phyloP scores from a whole-genome alignment of 1,139 yeast genomes.

The Meyerozyma guilliermondii region DNA sequence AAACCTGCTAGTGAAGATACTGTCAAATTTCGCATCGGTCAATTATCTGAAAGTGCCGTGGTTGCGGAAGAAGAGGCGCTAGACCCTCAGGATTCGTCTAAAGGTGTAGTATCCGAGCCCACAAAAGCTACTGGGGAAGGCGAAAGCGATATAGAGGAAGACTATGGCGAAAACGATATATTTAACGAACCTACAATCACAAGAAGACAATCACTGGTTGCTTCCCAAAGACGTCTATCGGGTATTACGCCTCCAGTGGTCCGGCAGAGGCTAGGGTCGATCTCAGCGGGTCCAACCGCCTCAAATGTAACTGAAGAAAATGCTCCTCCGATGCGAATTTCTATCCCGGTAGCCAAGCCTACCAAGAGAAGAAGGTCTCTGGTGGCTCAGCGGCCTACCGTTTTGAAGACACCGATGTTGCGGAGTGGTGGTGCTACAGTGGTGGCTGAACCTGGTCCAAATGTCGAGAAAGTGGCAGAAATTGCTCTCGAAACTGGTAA shows the following conservation, averaged over 20 bases:
- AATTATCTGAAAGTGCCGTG: constrained; percentile 5
- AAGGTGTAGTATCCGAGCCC: constrained; percentile 5
- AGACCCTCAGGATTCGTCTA: constrained; percentile 27
- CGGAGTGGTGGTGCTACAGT: background rate
- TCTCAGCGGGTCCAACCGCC: constrained; percentile 10
- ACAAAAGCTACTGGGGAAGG: constrained; percentile 12
- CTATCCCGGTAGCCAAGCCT: constrained; percentile 30
- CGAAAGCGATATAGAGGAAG: constrained; percentile 17
- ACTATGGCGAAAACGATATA: constrained; percentile 28
- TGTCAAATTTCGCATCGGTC: constrained; percentile 5
- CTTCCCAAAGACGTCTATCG: constrained; percentile 31
- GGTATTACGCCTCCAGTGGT: constrained; percentile 27
- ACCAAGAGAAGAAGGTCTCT: constrained; percentile 28
- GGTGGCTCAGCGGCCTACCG: constrained; percentile 5
- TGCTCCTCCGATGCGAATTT: constrained; percentile 30
- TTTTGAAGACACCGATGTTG: background rate
- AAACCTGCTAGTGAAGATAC: constrained; percentile 7
- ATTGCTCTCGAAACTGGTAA: background rate
- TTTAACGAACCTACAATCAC: constrained; percentile 24
- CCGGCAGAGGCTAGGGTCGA: constrained; percentile 27
- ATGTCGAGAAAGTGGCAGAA: background rate
- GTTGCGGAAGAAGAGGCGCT: constrained; percentile 17
- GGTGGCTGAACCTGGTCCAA: background rate
- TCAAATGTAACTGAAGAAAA: constrained; percentile 8
- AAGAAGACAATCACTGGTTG: constrained; percentile 26